Evolutionary conservation across 768 basidiomycete species (phyloP).

Genomic region (Agrocybe praecox): DNA sequence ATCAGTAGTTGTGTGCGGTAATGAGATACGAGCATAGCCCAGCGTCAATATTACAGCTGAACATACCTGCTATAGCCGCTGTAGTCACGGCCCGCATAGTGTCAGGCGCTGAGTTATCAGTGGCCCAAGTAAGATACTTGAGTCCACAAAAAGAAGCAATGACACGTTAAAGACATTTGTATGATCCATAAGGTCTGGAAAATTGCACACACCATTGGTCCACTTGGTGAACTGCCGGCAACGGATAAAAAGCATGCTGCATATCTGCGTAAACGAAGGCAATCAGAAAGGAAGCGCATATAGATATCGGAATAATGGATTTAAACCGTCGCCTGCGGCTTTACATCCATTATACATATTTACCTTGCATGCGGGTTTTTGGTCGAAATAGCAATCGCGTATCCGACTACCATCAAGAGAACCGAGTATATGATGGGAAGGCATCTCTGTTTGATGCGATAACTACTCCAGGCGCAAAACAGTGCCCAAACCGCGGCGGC

Average conservation of each 20-base stretch:
- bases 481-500: constrained; percentile 43
- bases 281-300: too few species aligned
- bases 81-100: constrained; percentile 48
- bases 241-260: constrained; percentile 48
- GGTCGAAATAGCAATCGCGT: constrained; percentile 44
- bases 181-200: not conserved
- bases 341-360: not conserved
- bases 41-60: not conserved
- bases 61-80: constrained; percentile 42
- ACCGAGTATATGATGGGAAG: constrained; percentile 36
- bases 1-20: not conserved
- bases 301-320: not conserved
- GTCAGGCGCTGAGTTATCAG: constrained; percentile 52
- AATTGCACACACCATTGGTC: constrained; percentile 34
- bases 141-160: not conserved
- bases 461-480: constrained; percentile 33
- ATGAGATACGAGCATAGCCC: not conserved
- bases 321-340: too few species aligned
- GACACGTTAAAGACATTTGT: not conserved
- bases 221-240: constrained; percentile 38
- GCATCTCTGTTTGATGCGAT: constrained; percentile 35
- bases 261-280: constrained; percentile 31
- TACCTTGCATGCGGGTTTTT: constrained; percentile 39
- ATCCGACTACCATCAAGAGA: constrained; percentile 41
- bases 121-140: constrained; percentile 46